A percentile compares a stretch with the other conserved stretches of the same genome.
phyloP scores from a whole-genome alignment of 306 rosid species.

The Cajanus cajan region DNA sequence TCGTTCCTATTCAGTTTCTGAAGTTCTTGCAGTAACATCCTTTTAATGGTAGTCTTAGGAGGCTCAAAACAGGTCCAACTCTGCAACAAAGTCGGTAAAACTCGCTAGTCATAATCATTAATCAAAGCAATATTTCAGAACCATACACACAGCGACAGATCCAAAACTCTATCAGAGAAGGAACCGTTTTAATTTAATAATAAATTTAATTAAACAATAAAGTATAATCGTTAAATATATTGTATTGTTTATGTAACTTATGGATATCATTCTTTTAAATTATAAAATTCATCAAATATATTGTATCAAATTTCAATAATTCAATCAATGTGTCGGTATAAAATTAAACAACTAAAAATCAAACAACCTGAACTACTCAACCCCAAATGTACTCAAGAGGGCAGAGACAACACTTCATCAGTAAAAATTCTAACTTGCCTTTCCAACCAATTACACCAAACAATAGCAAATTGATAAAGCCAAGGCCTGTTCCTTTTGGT shows the following conservation, averaged over 20 bases:
- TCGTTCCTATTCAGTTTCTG: slow-evolving; percentile 41
- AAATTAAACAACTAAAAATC: too few relatives aligned
- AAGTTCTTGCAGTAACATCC: slow-evolving; percentile 68
- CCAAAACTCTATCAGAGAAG: too few relatives aligned
- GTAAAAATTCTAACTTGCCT: background rate
- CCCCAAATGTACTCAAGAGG: background rate
- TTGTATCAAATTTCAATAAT: too few relatives aligned
- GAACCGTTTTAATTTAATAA: too few relatives aligned
- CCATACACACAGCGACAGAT: background rate
- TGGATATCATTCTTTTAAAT: too few relatives aligned
- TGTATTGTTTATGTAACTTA: too few relatives aligned
- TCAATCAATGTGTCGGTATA: too few relatives aligned
- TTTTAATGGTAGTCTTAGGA: slow-evolving; percentile 72
- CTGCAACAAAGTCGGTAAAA: slow-evolving; percentile 48
- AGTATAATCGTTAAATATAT: too few relatives aligned
- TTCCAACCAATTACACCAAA: background rate
- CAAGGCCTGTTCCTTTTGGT: too few relatives aligned
- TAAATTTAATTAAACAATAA: too few relatives aligned
- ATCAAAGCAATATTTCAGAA: slow-evolving; percentile 20
- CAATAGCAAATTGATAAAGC: background rate
- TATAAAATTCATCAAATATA: too few relatives aligned
- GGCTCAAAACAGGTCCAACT: slow-evolving; percentile 80
- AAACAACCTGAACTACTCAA: background rate
- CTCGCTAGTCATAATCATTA: slow-evolving; percentile 23
- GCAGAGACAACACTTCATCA: background rate